Base-by-base conservation (phyloP, 2,329 filamentous ascomycete genomes). In the Fusarium metavorans region DNA sequence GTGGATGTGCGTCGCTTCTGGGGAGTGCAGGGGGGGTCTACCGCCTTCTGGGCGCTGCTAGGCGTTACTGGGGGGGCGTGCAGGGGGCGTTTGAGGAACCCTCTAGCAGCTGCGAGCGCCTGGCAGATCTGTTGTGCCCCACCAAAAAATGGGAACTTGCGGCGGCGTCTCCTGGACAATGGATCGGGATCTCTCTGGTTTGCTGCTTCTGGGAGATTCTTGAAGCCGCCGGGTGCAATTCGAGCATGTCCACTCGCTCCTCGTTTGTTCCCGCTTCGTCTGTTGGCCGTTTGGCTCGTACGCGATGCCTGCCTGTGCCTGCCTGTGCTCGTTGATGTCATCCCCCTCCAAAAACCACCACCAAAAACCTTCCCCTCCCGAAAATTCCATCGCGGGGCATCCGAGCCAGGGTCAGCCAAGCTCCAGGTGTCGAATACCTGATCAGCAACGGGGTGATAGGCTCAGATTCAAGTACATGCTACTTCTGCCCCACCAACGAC, bases 301-400 rank as follows among this genome's bases (percentile, higher is more conserved):
- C 48, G 30, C 27, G 58, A 48, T 63, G 25, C 25, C 45, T 50
- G 23, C 14, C 25, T 50, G 45, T 50, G 45, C 25, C 45, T 50
- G 45, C 20, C 37, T 59, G 23, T 67, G 66, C 75, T 73, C 63
- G 65, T 77, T 80, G 80, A 82, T 80, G 80, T 81, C 80, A 81
- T 81, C 66, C 66, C 62, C 70, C 39, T 45, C 27, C 48, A 71
- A 39, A 58, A 35, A 20, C 45, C 34, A 61, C 57, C 59, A 75
- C 67, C 63, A 75, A 70, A 73, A 70, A 56, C 70, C 70, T 71
- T 67, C 74, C 66, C 72, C 71, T 74, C 74, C 70, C 72, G 72
- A 80, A 80, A 77, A 71, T 81, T 81, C 78, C 77, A 79, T 70
- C 74, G 78, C 75, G 79, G 79, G 79, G 80, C 79, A 79, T 34